Evolutionary conservation across 345 rosid species (phyloP).

Genomic region (Dovyalis caffra): DNA sequence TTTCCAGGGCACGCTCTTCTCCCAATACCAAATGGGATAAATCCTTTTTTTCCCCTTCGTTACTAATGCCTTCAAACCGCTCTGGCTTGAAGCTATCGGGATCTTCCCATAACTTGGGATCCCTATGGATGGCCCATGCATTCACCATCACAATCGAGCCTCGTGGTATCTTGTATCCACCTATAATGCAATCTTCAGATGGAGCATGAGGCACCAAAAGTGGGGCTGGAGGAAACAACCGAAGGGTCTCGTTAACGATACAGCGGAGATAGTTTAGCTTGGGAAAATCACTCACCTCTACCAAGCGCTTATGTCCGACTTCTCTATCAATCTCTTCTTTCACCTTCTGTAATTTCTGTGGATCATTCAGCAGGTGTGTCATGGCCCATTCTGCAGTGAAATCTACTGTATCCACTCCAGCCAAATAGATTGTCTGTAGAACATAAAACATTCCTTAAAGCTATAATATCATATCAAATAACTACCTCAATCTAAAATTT

Average conservation of each 20-base stretch:
- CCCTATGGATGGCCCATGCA: slow-evolving; percentile 33
- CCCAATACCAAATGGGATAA: slow-evolving; percentile 34
- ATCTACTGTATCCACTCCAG: slow-evolving; percentile 33
- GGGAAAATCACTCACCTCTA: slow-evolving; percentile 26
- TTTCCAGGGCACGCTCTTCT: no score
- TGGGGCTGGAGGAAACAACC: slow-evolving; percentile 26
- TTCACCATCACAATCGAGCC: slow-evolving; percentile 27
- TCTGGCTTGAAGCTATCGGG: slow-evolving; percentile 33
- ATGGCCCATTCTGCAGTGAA: slow-evolving; percentile 37
- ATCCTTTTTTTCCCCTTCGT: slow-evolving; percentile 12
- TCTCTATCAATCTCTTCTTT: slow-evolving; percentile 18
- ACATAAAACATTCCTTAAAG: no score
- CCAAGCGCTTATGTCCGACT: slow-evolving; percentile 16
- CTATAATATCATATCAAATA: no score
- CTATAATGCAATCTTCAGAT: slow-evolving; percentile 14
- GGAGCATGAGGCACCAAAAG: slow-evolving; percentile 32
- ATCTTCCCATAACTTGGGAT: slow-evolving; percentile 35
- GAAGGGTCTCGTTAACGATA: slow-evolving; percentile 21
- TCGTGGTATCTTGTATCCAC: slow-evolving; percentile 26
- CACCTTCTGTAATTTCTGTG: slow-evolving; percentile 13
- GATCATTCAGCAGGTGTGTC: slow-evolving; percentile 39
- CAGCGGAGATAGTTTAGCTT: slow-evolving; percentile 23
- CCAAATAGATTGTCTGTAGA: slow-evolving; percentile 17
- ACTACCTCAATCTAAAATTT: no score
- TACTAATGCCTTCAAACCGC: slow-evolving; percentile 25